Conservation (phyloP, 2,329 filamentous ascomycete genomes). For the Aspergillus thermomutatus region DNA sequence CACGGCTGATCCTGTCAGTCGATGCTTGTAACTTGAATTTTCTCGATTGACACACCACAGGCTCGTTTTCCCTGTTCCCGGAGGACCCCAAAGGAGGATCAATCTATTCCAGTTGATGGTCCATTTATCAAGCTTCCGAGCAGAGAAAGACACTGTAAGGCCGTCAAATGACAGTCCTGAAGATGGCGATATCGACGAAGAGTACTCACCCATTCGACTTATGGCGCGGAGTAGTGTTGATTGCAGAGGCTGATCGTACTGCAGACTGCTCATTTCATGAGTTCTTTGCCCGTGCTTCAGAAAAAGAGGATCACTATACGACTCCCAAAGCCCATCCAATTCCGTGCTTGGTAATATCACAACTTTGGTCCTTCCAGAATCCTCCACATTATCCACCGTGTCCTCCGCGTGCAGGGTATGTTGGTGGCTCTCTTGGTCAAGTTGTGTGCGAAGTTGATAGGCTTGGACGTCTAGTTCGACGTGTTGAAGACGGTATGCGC, state of each 20-base stretch:
- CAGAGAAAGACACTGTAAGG: conserved; percentile 26
- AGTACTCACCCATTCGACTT: conserved; percentile 35
- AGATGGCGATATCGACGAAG: neutral
- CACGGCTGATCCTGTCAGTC: conserved; percentile 28
- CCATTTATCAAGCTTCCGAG: conserved; percentile 33
- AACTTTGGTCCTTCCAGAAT: conserved; percentile 31
- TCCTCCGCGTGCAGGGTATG: conserved; percentile 18
- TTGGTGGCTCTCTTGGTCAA: conserved; percentile 20
- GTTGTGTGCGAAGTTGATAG: conserved; percentile 33
- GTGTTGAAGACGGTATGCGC: conserved; percentile 27
- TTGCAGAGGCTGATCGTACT: conserved; percentile 44
- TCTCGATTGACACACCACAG: conserved; percentile 12
- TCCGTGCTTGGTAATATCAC: conserved; percentile 36
- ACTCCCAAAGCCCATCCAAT: conserved; percentile 44
- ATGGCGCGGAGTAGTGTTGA: conserved; percentile 40
- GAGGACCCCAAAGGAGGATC: conserved; percentile 87
- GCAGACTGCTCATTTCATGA: conserved; percentile 26
- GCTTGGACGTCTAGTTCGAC: conserved; percentile 43
- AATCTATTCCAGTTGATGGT: conserved; percentile 47
- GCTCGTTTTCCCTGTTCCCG: conserved; percentile 85
- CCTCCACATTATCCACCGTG: conserved; percentile 16
- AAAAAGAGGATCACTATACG: conserved; percentile 23
- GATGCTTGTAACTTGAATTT: neutral
- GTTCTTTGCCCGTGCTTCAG: neutral
- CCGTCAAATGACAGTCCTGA: neutral